Conservation (phyloP, 2,329 filamentous ascomycete genomes). For the Penicillium sp. region DNA sequence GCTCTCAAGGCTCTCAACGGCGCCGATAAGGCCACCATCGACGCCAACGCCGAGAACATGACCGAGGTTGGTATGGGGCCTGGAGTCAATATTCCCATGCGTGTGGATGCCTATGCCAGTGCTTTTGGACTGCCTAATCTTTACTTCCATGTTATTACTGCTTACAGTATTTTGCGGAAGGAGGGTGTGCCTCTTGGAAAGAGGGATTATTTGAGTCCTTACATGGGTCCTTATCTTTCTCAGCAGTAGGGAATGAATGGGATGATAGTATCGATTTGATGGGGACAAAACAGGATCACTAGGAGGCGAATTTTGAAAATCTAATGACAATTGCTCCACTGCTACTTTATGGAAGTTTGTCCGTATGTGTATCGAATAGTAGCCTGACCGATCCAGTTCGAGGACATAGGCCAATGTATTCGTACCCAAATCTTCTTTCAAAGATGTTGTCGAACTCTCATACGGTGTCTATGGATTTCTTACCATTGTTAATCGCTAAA, state of each 20-base stretch:
- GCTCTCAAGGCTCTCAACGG: not conserved
- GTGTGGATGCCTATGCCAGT: not conserved
- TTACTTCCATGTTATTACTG: constrained; percentile 2
- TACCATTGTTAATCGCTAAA: too few relatives aligned
- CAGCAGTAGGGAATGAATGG: not conserved
- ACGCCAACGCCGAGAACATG: not conserved
- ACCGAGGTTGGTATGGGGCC: not conserved
- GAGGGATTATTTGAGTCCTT: not conserved
- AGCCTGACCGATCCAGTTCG: too few relatives aligned
- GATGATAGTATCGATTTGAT: too few relatives aligned
- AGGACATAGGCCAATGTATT: too few relatives aligned
- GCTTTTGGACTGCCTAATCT: constrained; percentile 1
- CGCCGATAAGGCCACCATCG: not conserved
- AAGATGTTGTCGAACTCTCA: too few relatives aligned
- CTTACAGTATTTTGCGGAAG: constrained; percentile 5
- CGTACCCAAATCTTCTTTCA: too few relatives aligned
- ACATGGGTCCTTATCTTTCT: not conserved
- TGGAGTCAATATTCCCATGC: constrained; percentile 3
- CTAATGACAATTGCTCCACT: too few relatives aligned
- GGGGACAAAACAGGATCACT: too few relatives aligned
- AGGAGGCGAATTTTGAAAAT: too few relatives aligned
- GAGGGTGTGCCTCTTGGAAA: constrained; percentile 5
- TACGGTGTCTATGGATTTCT: too few relatives aligned
- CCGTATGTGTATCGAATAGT: too few relatives aligned
- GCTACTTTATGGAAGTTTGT: too few relatives aligned